phyloP scores from a whole-genome alignment of 192 early-diverging fungal species.

The Helicostylum pulchrum region DNA sequence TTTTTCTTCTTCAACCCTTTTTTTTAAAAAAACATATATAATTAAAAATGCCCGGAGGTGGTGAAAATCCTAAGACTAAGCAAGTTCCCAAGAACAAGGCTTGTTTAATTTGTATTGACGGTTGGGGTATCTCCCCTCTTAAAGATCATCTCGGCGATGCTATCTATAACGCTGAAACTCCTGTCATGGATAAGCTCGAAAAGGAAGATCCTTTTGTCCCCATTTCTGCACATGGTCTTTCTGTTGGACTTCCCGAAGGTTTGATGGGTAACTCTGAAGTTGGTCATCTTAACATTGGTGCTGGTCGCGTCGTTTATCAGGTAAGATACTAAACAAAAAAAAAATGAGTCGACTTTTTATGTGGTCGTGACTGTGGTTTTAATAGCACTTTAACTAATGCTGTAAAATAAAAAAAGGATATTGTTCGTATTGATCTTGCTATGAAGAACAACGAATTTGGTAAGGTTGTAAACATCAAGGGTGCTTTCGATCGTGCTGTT shows the following conservation, averaged over 20 bases:
- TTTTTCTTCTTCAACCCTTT: conserved; percentile 13
- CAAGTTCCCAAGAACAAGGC: conserved; percentile 57
- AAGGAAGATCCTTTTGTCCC: conserved; percentile 70
- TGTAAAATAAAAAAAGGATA: conserved; percentile 60
- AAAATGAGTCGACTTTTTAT: conserved; percentile 4
- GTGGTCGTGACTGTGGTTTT: conserved; percentile 1
- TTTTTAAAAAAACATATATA: conserved; percentile 14
- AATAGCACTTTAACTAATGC: background rate
- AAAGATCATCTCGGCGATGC: conserved; percentile 80
- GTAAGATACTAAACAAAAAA: conserved; percentile 35
- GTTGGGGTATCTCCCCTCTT: conserved; percentile 89
- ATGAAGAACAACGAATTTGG: conserved; percentile 84
- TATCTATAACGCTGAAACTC: conserved; percentile 89
- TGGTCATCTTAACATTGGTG: conserved; percentile 99
- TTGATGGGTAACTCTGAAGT: conserved; percentile 99
- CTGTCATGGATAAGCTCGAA: conserved; percentile 84
- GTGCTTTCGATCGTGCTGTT: conserved; percentile 84
- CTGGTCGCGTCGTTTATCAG: conserved; percentile 98
- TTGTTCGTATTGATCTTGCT: conserved; percentile 95
- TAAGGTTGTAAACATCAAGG: conserved; percentile 66
- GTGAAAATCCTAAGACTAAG: conserved; percentile 31
- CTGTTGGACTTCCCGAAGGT: conserved; percentile 96
- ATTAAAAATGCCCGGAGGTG: conserved; percentile 37
- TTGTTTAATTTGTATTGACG: conserved; percentile 93
- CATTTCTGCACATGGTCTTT: conserved; percentile 90